Conservation (phyloP, 2,329 filamentous ascomycete species). For the Bisporella sp. region DNA sequence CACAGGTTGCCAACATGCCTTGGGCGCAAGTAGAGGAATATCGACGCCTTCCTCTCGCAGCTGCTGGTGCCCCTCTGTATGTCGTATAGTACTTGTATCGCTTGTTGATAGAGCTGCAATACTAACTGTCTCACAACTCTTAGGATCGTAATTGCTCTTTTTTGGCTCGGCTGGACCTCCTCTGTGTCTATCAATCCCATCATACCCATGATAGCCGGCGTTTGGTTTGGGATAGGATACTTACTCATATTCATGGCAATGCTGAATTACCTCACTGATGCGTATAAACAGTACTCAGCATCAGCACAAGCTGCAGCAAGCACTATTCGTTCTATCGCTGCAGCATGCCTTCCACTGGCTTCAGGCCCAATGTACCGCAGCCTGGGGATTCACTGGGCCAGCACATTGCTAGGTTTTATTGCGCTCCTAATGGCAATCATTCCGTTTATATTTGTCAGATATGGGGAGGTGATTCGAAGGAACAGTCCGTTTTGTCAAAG, state of each 20-base stretch:
- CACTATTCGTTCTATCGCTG: conserved; percentile 29
- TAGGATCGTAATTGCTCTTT: conserved; percentile 40
- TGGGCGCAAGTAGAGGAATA: conserved; percentile 41
- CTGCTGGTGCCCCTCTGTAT: background rate
- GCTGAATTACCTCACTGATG: conserved; percentile 49
- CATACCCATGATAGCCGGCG: conserved; percentile 46
- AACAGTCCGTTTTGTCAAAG: background rate
- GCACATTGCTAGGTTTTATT: conserved; percentile 38
- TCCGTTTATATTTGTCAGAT: conserved; percentile 41
- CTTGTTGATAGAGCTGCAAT: too few species aligned
- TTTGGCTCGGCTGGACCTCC: conserved; percentile 50
- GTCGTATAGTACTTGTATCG: too few species aligned
- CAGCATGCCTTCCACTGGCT: conserved; percentile 31
- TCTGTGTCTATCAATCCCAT: conserved; percentile 46
- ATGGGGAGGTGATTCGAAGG: conserved; percentile 22
- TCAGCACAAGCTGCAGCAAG: conserved; percentile 41
- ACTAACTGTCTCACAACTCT: too few species aligned
- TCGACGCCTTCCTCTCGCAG: conserved; percentile 33
- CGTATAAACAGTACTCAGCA: conserved; percentile 47
- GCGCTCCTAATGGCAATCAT: conserved; percentile 37
- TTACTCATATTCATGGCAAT: conserved; percentile 50
- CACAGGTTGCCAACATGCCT: conserved; percentile 38
- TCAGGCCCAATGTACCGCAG: conserved; percentile 35
- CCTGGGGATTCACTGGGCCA: conserved; percentile 35
- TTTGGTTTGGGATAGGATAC: conserved; percentile 40